A percentile compares a stretch with the other conserved stretches of the same genome.
Evolutionary conservation across 1,139 yeast species (phyloP).

Genomic region (Debaryomycetaceae sp.): DNA sequence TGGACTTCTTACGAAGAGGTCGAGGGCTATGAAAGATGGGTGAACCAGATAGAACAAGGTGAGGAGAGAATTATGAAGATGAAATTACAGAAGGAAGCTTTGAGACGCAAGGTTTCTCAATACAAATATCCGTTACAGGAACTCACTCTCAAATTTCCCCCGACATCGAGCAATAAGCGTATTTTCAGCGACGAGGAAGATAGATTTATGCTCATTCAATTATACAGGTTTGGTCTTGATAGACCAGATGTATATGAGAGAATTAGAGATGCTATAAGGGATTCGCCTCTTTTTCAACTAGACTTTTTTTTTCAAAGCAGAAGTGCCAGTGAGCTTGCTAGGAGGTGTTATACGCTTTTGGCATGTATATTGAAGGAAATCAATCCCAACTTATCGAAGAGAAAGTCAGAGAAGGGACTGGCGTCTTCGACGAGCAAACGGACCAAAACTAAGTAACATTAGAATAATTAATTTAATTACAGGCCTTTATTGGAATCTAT

Average conservation of each 20-base stretch:
- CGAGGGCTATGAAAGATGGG: slow-evolving; percentile 69
- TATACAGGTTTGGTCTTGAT: slow-evolving; percentile 65
- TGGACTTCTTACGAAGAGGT: slow-evolving; percentile 64
- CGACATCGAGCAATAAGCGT: slow-evolving; percentile 52
- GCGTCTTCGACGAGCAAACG: slow-evolving; percentile 9
- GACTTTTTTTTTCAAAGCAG: slow-evolving; percentile 73
- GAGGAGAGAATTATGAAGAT: slow-evolving; percentile 62
- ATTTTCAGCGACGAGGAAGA: slow-evolving; percentile 74
- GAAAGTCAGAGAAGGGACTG: slow-evolving; percentile 13
- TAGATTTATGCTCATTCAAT: slow-evolving; percentile 60
- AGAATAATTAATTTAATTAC: too few relatives aligned
- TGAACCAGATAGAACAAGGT: slow-evolving; percentile 69
- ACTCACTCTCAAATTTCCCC: slow-evolving; percentile 56
- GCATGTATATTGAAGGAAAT: slow-evolving; percentile 65
- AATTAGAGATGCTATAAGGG: slow-evolving; percentile 58
- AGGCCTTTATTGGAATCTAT: too few relatives aligned
- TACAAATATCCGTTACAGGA: slow-evolving; percentile 67
- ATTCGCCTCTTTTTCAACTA: slow-evolving; percentile 59
- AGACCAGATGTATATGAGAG: slow-evolving; percentile 61
- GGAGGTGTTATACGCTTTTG: slow-evolving; percentile 66
- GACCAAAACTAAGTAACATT: slow-evolving; percentile 4
- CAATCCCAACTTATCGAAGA: slow-evolving; percentile 14
- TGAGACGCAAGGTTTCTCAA: slow-evolving; percentile 59
- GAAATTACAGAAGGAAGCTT: slow-evolving; percentile 61
- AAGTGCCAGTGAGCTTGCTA: slow-evolving; percentile 57